A percentile compares a stretch with the other conserved stretches of the same genome.
These are phyloP conservation scores for Articulospora tetracladia DNA, from an alignment of 495 filamentous ascomycete genomes.

Conservation along the genomic window DNA sequence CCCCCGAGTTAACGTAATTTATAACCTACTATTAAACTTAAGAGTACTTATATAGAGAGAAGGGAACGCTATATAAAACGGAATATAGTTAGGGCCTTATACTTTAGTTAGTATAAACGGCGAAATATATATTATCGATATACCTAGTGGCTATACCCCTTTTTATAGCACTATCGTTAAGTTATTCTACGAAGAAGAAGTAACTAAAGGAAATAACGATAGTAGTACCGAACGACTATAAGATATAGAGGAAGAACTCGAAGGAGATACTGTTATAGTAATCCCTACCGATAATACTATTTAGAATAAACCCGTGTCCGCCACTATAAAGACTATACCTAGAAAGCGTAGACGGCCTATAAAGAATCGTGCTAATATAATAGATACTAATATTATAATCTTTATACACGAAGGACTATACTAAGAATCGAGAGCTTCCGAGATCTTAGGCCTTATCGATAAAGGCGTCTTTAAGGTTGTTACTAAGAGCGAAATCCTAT, in stretches of 20 bases:
- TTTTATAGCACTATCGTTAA: not conserved
- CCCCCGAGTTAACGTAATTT: conserved; percentile 1
- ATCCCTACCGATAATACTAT: too few species aligned
- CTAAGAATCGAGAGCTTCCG: not conserved
- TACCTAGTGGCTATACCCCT: not conserved
- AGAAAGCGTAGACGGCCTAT: too few species aligned
- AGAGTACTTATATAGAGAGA: not conserved
- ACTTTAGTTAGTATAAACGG: not conserved
- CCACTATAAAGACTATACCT: too few species aligned
- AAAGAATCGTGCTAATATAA: too few species aligned
- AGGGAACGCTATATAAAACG: not conserved
- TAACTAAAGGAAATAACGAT: not conserved
- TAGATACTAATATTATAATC: too few species aligned
- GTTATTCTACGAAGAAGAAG: not conserved
- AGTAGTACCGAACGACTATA: too few species aligned
- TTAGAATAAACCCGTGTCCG: too few species aligned
- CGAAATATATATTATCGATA: not conserved
- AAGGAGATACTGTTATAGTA: too few species aligned
- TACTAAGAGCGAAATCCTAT: not conserved
- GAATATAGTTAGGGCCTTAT: not conserved
- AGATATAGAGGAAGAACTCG: too few species aligned
- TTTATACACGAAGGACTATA: too few species aligned
- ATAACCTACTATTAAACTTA: not conserved
- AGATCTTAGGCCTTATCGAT: not conserved
- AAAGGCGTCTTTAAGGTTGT: not conserved